Evolutionary conservation across 2,329 filamentous ascomycete genomes (phyloP).

Genomic region (Grosmannia clavigera): DNA sequence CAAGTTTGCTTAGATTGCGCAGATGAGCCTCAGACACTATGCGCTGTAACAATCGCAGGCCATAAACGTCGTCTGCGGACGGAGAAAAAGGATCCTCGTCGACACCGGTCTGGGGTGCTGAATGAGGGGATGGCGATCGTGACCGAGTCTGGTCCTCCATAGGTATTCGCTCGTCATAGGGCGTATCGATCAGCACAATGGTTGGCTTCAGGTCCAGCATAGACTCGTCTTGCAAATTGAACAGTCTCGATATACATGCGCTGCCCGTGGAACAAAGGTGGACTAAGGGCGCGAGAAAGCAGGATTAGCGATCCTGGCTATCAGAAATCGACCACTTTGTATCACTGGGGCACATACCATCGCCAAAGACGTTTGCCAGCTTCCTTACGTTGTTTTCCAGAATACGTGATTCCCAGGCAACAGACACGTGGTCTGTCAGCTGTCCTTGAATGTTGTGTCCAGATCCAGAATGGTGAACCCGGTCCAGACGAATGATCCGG

Average conservation of each 20-base stretch:
- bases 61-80: conserved; percentile 39
- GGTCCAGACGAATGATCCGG: conserved; percentile 36
- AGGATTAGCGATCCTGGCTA: neutral
- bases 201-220: conserved; percentile 42
- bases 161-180: conserved; percentile 33
- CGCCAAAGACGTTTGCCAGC: conserved; percentile 40
- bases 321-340: too few species aligned
- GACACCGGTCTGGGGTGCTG: conserved; percentile 20
- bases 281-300: conserved; percentile 24
- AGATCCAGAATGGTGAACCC: conserved; percentile 23
- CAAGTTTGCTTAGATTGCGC: conserved; percentile 41
- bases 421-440: neutral
- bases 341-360: conserved; percentile 28
- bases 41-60: conserved; percentile 40
- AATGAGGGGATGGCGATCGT: conserved; percentile 32
- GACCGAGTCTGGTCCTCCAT: conserved; percentile 10
- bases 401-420: conserved; percentile 23
- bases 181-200: conserved; percentile 44
- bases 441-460: conserved; percentile 11
- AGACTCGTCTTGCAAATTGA: conserved; percentile 39
- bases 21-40: conserved; percentile 46
- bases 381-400: conserved; percentile 34
- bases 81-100: conserved; percentile 20
- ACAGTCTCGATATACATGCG: conserved; percentile 39
- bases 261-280: conserved; percentile 41